Percentiles rank a stretch among this genome's conserved stretches.
These are phyloP conservation scores for Pestalotiopsis sp. DNA, from an alignment of 2,329 filamentous ascomycete genomes.

Conservation along the genomic window DNA sequence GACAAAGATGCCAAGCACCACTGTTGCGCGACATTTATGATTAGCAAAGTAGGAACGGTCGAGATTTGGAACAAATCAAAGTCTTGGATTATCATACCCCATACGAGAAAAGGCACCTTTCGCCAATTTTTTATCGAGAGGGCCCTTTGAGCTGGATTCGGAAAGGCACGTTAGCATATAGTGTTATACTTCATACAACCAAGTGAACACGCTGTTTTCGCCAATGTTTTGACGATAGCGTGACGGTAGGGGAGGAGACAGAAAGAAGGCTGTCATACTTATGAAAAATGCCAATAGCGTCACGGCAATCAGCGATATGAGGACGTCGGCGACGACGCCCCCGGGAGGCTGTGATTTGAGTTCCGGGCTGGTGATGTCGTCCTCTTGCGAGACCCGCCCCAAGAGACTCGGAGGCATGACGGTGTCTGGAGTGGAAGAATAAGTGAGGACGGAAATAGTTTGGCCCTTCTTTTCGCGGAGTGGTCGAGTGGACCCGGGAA, in stretches of 20 bases:
- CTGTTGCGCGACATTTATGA: constrained; percentile 32
- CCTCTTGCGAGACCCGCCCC: neutral
- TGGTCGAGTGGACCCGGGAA: no score
- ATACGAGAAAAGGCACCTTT: constrained; percentile 41
- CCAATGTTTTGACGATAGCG: neutral
- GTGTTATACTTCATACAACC: neutral
- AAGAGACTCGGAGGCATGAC: neutral
- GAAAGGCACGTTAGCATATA: constrained; percentile 1
- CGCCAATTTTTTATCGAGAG: constrained; percentile 38
- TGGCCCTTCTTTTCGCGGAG: no score
- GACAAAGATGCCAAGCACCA: constrained; percentile 59
- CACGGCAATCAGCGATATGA: constrained; percentile 17
- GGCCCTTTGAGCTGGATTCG: constrained; percentile 35
- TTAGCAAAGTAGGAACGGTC: neutral
- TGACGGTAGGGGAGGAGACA: no score
- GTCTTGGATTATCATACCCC: constrained; percentile 33
- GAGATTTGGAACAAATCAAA: neutral
- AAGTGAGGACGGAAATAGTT: neutral
- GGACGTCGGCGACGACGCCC: constrained; percentile 15
- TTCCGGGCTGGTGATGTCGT: neutral
- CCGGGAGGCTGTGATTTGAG: constrained; percentile 11
- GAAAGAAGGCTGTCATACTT: constrained; percentile 12
- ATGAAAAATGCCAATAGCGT: constrained; percentile 20
- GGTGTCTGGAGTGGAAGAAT: neutral
- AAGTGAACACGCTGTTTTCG: neutral